Evolutionary conservation across 75 land plant species (phyloP), one percentile per base, ranked within the genome.

Genomic region (Selaginella moellendorffii): DNA sequence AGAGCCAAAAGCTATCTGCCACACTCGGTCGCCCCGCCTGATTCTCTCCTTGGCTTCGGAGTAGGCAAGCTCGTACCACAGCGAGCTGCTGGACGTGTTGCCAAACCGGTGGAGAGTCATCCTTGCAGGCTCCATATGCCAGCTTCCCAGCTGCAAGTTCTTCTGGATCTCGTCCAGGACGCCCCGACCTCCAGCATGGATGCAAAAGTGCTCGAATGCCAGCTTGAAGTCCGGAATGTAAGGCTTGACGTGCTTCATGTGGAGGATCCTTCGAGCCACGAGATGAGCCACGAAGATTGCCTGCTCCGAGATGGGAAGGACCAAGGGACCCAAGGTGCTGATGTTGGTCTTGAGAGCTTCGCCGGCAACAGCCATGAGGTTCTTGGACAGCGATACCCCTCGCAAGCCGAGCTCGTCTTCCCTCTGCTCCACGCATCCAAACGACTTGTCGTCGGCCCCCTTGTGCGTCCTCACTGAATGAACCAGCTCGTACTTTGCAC

Each of bases 401-500:
- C 5, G 46, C 14, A 36, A 36, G 10, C 46, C 46, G 46, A 5
- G 5, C 46, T 36, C 46, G 46, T 36, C 46, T 36, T 36, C 46
- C 14, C 46, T 36, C 46, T 36, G 46, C 14, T 36, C 10, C 5
- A 71, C 73, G 31, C 69, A 71, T 25, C 31, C 30, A 52, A 53
- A 71, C 46, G 54, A 54, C 52, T 59, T 66, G 29, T 71, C 73
- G 27, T 71, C 73, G 0, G 73, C 73, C 0, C 73, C 73, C 25
- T 71, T 71, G 69, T 71, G 73, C 0, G 73, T 71, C 30, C 73
- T 30, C 14, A 71, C 73, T 14, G 69, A 22, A 28, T 65, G 68
- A 9, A 25, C 0, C 0, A 71, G 69, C 61, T 71, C 69, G 12
- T 71, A 71, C 53, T 71, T 71, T 52, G 62, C 53, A 1, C 66